Evolutionary conservation across 768 basidiomycete genomes (phyloP).

Genomic region (Trichaptum fuscoviolaceum): DNA sequence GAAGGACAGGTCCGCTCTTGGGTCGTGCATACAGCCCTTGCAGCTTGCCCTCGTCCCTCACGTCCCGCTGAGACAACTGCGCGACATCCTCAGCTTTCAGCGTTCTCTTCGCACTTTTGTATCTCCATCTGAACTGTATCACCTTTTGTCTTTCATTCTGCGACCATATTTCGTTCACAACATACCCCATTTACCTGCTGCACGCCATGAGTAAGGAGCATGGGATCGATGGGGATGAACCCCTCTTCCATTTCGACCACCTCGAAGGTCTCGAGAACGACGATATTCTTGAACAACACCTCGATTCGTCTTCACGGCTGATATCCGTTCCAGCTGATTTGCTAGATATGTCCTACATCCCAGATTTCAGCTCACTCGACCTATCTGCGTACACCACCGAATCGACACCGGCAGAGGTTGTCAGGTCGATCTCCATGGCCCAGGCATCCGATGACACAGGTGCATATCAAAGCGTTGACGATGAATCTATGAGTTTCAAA

Average conservation of each 20-base stretch:
- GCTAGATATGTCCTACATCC: slow-evolving; percentile 19
- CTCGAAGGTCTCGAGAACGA: slow-evolving; percentile 28
- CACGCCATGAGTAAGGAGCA: slow-evolving; percentile 34
- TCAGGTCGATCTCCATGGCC: neutral
- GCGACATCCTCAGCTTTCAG: neutral
- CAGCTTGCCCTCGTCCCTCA: neutral
- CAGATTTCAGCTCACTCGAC: slow-evolving; percentile 1
- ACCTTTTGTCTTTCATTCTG: slow-evolving; percentile 17
- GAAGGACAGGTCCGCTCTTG: neutral
- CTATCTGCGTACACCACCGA: slow-evolving; percentile 1
- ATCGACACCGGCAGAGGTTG: neutral
- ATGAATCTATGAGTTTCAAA: slow-evolving; percentile 8
- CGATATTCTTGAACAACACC: slow-evolving; percentile 7
- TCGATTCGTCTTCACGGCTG: neutral
- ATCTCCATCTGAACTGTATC: slow-evolving; percentile 1
- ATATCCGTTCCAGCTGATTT: neutral
- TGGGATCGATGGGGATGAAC: slow-evolving; percentile 49
- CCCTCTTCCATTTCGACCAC: slow-evolving; percentile 46
- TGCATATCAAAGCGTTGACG: neutral
- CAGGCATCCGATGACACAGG: neutral
- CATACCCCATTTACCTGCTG: slow-evolving; percentile 10
- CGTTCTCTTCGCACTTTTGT: neutral
- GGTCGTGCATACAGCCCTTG: neutral
- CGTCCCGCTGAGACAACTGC: neutral
- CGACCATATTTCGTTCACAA: slow-evolving; percentile 14